phyloP scores from a whole-genome alignment of 2,329 filamentous ascomycete genomes.

The Plectosphaerella cucumerina region DNA sequence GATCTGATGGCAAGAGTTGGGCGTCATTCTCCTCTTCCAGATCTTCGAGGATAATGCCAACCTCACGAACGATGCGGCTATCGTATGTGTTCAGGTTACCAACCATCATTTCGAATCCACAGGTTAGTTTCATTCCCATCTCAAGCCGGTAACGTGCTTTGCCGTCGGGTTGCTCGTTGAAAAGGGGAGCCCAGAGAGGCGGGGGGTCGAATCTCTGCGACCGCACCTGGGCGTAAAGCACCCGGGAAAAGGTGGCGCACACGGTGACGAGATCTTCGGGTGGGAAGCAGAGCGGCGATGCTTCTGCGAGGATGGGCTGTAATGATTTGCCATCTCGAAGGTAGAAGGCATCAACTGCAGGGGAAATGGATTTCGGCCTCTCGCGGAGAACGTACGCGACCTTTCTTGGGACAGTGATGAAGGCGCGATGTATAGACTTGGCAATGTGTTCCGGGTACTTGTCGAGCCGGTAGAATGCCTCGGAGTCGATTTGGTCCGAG shows the following conservation, averaged over 20 bases:
- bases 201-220: constrained; percentile 77
- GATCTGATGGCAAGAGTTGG: constrained; percentile 60
- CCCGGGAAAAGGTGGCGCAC: constrained; percentile 78
- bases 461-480: constrained; percentile 84
- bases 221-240: constrained; percentile 85
- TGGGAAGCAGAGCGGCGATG: constrained; percentile 58
- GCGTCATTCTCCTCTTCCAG: constrained; percentile 65
- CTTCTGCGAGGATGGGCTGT: constrained; percentile 58
- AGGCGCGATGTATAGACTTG: constrained; percentile 70
- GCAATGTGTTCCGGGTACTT: constrained; percentile 77
- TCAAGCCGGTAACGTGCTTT: constrained; percentile 44
- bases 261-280: constrained; percentile 76
- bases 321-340: constrained; percentile 77
- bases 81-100: constrained; percentile 63
- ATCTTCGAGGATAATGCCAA: constrained; percentile 73
- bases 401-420: constrained; percentile 73
- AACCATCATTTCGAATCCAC: constrained; percentile 86
- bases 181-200: constrained; percentile 39
- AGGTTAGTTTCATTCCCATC: constrained; percentile 83
- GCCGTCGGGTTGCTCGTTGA: constrained; percentile 16
- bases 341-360: constrained; percentile 89
- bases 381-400: constrained; percentile 75
- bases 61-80: constrained; percentile 66
- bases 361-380: constrained; percentile 71
- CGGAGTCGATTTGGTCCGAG: constrained; percentile 72